Percentiles rank a stretch among this genome's conserved stretches.
phyloP scores from a whole-genome alignment of 768 basidiomycete genomes.

The Hericium coralloides region DNA sequence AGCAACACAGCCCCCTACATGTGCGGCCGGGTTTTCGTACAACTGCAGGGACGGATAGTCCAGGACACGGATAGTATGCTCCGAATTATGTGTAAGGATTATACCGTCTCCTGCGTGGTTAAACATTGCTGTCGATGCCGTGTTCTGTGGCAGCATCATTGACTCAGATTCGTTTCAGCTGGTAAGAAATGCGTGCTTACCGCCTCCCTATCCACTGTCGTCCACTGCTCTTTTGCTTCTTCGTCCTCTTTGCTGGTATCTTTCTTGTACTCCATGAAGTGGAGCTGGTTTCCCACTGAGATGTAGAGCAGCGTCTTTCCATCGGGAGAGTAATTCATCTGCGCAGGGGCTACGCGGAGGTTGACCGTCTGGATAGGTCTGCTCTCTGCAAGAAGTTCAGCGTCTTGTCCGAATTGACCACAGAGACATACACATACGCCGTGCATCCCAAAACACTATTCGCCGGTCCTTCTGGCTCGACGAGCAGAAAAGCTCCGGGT shows the following conservation, averaged over 20 bases:
- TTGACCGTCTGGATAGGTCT: constrained; percentile 52
- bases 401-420: background rate
- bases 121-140: constrained; percentile 63
- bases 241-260: constrained; percentile 40
- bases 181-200: background rate
- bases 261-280: constrained; percentile 50
- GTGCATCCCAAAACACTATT: constrained; percentile 78
- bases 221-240: constrained; percentile 45
- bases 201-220: constrained; percentile 22
- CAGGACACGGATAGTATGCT: constrained; percentile 58
- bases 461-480: constrained; percentile 68
- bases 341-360: constrained; percentile 52
- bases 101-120: constrained; percentile 70
- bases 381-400: constrained; percentile 42
- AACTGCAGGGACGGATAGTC: constrained; percentile 56
- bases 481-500: constrained; percentile 75
- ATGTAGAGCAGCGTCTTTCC: constrained; percentile 58
- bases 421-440: constrained; percentile 45
- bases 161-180: background rate
- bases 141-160: constrained; percentile 24
- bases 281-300: constrained; percentile 50
- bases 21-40: constrained; percentile 58
- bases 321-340: constrained; percentile 66
- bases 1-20: constrained; percentile 73
- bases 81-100: constrained; percentile 53